Base-by-base conservation (phyloP, 176 grass and related monocot species). In the Juncus inflexus region DNA sequence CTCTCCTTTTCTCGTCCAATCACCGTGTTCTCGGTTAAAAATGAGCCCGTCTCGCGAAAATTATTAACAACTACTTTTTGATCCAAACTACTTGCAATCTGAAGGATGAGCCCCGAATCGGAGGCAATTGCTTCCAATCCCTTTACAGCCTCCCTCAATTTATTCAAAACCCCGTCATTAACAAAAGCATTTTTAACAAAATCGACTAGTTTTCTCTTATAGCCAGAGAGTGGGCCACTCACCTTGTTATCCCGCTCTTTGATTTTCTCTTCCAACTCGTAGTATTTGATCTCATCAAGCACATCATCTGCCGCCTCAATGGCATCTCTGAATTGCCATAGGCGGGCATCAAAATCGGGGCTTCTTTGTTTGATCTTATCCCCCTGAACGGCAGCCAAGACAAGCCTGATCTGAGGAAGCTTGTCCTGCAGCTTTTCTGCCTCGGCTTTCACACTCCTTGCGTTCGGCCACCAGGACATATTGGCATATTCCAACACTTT, bases 201-300 rank as follows among this genome's bases (percentile, higher is more conserved):
- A 70, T 55, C 19, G 12, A 54, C 35, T 4, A 58, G 3, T 3
- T 70, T 70, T 40, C 14, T 58, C 16, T 59, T 59, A n/a, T n/a
- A 14, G 55, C 55, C 55, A 19, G 55, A 59, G 55, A 59, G 16
- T 13, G 55, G 55, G 16, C 55, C 8, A 19, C 55, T 59, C 14
- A 59, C 55, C 55, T 59, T 59, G 55, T 59, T 59, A 59, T 59
- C 55, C 15, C n/a, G 55, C 6, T 2, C 55, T 59, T 28, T 59
- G 55, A 59, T 42, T 5, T 75, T 47, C 37, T 75, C 45, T 55
- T 12, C 60, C 43, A 76, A 28, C 4, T 15, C 4, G 12, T 49
- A 40, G 50, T 66, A 59, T 3, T 76, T 37, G 3, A 76, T 51
- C 7, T 76, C 62, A 37, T 76, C 62, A 16, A 77, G 15, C 13